Base-by-base conservation (phyloP, 306 rosid species). In the Trifolium subterraneum region DNA sequence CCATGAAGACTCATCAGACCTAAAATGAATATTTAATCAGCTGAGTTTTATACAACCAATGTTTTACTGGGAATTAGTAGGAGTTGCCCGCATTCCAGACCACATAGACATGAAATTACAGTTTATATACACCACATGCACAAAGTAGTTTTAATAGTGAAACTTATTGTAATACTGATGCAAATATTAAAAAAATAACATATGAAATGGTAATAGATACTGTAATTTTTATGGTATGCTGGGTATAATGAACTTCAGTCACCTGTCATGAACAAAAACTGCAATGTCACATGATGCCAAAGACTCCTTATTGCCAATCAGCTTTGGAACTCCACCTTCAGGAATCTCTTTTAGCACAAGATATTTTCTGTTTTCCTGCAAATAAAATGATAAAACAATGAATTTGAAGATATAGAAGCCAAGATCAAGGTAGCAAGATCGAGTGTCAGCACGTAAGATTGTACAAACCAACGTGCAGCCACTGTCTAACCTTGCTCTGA, bases 211-310 rank as follows among this genome's bases (percentile, higher is more conserved):
- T 29, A 29, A 29, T 29, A 29, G 33, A 29, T 5, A 22, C 25
- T 22, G 25, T 22, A 29, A 29, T 29, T 29, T 29, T 29, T 29
- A 29, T 29, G 33, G 33, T 29, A 29, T 29, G 33, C 33, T 29
- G 33, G 33, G 6, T 29, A 29, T 29, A 29, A 29, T 29, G 33
- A 41, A 27, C 60, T 59, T 8, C 0, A 8, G 79, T 85, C 75
- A 92, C 99, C 99, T 88, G 87, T 92, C 98, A 65, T 90, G 91
- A 80, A 90, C 92, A 84, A 95, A 92, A 77, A 92, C 84, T 36
- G 97, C 99, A 44, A 94, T 83, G 75, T 90, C 99, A 78, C 97
- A 92, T 25, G 90, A 86, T 72, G 99, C 97, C 89, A 94, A 83
- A 80, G 97, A 88, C 76, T 90, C 99, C 84, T 90, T 94, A 72